phyloP scores from a whole-genome alignment of 2,329 filamentous ascomycete genomes.

The Pestalotiopsis sp. region DNA sequence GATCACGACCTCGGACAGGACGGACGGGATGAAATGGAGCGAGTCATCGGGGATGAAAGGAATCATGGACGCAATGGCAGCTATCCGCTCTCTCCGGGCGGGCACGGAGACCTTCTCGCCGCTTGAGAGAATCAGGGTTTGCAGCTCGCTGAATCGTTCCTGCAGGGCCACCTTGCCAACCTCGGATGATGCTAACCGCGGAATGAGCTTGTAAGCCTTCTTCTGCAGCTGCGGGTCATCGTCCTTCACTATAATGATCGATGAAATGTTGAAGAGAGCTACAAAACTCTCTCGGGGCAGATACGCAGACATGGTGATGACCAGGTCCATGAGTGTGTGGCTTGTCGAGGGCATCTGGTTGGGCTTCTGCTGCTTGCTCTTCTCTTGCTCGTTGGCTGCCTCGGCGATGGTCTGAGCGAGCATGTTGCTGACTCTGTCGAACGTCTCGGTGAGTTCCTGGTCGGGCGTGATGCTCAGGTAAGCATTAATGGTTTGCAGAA shows the following conservation, averaged over 20 bases:
- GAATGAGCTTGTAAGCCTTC: conserved; percentile 98
- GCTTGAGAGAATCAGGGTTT: conserved; percentile 76
- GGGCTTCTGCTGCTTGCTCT: conserved; percentile 54
- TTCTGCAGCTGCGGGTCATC: conserved; percentile 93
- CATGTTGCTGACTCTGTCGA: conserved; percentile 82
- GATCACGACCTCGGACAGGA: conserved; percentile 92
- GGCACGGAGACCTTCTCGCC: conserved; percentile 85
- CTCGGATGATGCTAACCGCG: conserved; percentile 80
- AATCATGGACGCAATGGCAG: conserved; percentile 78
- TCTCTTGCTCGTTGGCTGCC: conserved; percentile 57
- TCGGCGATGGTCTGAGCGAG: conserved; percentile 71
- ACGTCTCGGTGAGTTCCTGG: conserved; percentile 81
- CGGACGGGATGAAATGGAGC: conserved; percentile 88
- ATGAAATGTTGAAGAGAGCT: conserved; percentile 82
- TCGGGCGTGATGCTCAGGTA: conserved; percentile 85
- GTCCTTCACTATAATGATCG: conserved; percentile 76
- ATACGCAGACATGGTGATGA: conserved; percentile 95
- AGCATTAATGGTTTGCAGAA: conserved; percentile 91
- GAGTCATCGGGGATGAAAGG: conserved; percentile 74
- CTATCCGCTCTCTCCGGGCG: conserved; percentile 80
- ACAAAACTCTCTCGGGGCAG: conserved; percentile 84
- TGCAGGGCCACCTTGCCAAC: conserved; percentile 73
- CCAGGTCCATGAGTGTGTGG: conserved; percentile 93
- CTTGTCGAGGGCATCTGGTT: conserved; percentile 85
- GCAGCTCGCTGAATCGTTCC: conserved; percentile 76